Evolutionary conservation across 2,329 filamentous ascomycete genomes (phyloP).

Genomic region (Cordyceps fumosorosea): DNA sequence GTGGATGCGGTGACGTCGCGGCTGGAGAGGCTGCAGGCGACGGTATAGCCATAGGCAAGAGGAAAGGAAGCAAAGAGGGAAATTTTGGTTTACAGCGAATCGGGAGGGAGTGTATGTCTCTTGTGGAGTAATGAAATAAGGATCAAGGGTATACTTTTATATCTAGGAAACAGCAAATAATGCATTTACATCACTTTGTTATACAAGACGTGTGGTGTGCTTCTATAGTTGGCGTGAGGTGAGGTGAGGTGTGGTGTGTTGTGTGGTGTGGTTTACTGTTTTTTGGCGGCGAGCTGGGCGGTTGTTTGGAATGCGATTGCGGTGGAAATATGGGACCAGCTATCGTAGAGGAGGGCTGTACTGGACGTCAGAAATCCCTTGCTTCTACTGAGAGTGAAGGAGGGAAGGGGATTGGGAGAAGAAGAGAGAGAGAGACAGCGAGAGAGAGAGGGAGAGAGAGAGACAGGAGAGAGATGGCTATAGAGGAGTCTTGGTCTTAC

Average conservation of each 20-base stretch:
- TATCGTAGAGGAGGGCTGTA: conserved; percentile 27
- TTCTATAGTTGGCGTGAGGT: neutral
- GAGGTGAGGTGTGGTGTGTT: too few relatives aligned
- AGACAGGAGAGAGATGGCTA: too few relatives aligned
- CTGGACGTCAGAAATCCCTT: neutral
- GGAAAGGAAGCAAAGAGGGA: too few relatives aligned
- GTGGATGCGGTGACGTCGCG: conserved; percentile 60
- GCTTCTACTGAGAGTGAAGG: neutral
- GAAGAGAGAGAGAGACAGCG: neutral
- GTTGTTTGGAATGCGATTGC: conserved; percentile 20
- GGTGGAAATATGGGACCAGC: conserved; percentile 21
- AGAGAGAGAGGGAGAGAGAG: too few relatives aligned
- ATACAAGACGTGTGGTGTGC: neutral
- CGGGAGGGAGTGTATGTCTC: neutral
- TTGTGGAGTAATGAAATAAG: conserved; percentile 5
- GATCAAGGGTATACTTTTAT: neutral
- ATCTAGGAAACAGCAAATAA: conserved; percentile 1
- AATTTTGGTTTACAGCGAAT: conserved; percentile 11
- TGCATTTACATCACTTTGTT: neutral
- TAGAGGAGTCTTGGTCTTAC: too few relatives aligned
- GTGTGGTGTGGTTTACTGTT: conserved; percentile 16
- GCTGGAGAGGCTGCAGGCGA: conserved; percentile 49
- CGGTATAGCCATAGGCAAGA: conserved; percentile 19
- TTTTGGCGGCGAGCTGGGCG: conserved; percentile 17
- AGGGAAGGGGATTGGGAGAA: neutral